Conservation (phyloP, 202 grass and related monocot species). For the Schoenoplectus tabernaemontani region DNA sequence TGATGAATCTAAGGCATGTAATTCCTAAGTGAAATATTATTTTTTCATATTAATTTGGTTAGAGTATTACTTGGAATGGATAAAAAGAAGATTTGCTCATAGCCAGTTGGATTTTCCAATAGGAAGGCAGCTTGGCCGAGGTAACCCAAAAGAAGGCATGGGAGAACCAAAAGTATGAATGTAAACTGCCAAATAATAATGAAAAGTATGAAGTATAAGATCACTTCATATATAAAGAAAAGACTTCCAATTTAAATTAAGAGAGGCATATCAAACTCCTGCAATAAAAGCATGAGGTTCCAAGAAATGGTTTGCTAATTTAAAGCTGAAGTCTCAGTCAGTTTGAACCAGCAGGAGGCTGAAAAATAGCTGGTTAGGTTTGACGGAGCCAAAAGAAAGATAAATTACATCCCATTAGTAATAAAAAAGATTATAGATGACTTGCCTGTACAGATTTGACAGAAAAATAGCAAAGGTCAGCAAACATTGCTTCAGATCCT, state of each 20-base stretch:
- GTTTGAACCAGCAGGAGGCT: background rate
- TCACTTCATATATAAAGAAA: slow-evolving; percentile 60
- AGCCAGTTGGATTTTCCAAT: slow-evolving; percentile 70
- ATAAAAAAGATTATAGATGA: background rate
- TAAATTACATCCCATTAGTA: background rate
- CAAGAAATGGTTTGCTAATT: background rate
- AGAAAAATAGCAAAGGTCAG: slow-evolving; percentile 98
- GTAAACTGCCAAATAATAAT: slow-evolving; percentile 60
- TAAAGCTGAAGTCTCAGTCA: background rate
- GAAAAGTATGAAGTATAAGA: slow-evolving; percentile 19
- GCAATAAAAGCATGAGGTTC: background rate
- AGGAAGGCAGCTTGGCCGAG: slow-evolving; percentile 94
- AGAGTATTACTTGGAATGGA: slow-evolving; percentile 84
- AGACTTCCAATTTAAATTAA: slow-evolving; percentile 38
- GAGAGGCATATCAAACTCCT: background rate
- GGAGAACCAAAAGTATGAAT: slow-evolving; percentile 89
- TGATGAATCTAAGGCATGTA: background rate
- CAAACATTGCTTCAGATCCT: slow-evolving; percentile 99
- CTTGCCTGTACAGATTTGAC: slow-evolving; percentile 90
- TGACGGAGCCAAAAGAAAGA: background rate
- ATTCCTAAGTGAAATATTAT: slow-evolving; percentile 11
- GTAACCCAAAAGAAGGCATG: slow-evolving; percentile 94
- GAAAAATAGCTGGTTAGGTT: background rate
- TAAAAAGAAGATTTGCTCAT: slow-evolving; percentile 92
- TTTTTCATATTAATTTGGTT: slow-evolving; percentile 21